phyloP scores from a whole-genome alignment of 2,329 filamentous ascomycete genomes.

The Cordyceps farinosa region DNA sequence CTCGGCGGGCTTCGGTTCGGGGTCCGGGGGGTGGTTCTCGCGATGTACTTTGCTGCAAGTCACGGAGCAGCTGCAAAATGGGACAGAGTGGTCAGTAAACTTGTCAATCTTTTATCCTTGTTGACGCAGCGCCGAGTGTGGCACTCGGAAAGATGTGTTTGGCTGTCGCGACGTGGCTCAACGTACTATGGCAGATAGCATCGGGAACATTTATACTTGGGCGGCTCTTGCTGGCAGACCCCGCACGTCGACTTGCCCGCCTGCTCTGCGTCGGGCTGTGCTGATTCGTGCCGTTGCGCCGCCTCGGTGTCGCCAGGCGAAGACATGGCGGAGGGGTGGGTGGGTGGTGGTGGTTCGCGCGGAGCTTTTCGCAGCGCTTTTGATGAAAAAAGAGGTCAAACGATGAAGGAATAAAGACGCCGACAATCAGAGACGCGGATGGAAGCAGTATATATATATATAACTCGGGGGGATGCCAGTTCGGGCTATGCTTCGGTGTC shows the following conservation, averaged over 20 bases:
- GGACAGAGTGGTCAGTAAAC: slow-evolving; percentile 16
- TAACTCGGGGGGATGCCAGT: neutral
- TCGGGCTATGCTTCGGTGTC: neutral
- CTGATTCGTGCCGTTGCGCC: neutral
- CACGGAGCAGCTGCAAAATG: slow-evolving; percentile 53
- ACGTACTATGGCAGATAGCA: slow-evolving; percentile 58
- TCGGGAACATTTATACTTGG: slow-evolving; percentile 62
- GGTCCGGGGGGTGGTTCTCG: slow-evolving; percentile 45
- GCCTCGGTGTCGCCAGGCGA: neutral
- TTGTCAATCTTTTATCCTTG: too few relatives aligned
- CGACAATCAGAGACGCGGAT: neutral
- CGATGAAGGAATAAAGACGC: neutral
- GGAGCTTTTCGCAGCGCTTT: neutral
- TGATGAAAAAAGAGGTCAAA: neutral
- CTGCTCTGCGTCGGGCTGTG: neutral
- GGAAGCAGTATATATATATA: neutral
- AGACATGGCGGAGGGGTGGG: neutral
- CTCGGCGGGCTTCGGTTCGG: slow-evolving; percentile 26
- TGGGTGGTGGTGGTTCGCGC: neutral
- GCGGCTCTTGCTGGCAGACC: slow-evolving; percentile 48
- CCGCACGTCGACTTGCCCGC: slow-evolving; percentile 37
- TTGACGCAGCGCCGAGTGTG: too few relatives aligned
- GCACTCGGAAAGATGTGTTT: neutral
- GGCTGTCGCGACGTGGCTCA: too few relatives aligned
- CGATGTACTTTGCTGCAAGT: slow-evolving; percentile 52